Conservation (phyloP, 768 basidiomycete genomes). For the Tulasnella sp. region DNA sequence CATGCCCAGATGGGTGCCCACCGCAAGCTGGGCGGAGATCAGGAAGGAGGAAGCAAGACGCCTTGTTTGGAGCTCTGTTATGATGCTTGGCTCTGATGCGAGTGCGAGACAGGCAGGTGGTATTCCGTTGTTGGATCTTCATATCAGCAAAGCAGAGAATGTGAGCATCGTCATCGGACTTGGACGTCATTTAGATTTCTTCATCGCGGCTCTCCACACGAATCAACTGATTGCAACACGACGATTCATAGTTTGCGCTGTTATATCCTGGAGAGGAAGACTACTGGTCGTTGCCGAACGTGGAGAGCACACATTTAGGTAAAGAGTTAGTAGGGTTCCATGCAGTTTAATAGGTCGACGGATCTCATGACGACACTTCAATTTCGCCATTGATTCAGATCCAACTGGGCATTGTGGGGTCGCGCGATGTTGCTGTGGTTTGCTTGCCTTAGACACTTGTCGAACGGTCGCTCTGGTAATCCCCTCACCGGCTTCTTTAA, state of each 20-base stretch:
- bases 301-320: background rate
- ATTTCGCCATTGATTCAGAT: background rate
- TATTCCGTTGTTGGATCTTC: constrained; percentile 6
- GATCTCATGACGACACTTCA: background rate
- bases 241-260: constrained; percentile 4
- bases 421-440: constrained; percentile 12
- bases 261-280: constrained; percentile 14
- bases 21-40: background rate
- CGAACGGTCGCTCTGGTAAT: too few species aligned
- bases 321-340: constrained; percentile 9
- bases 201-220: too few species aligned
- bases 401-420: constrained; percentile 10
- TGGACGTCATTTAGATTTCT: background rate
- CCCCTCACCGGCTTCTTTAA: too few species aligned
- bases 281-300: background rate
- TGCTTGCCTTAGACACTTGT: background rate
- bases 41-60: constrained; percentile 14
- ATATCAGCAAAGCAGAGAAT: constrained; percentile 15
- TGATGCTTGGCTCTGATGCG: constrained; percentile 9
- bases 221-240: background rate
- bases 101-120: constrained; percentile 5
- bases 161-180: background rate
- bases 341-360: background rate
- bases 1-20: constrained; percentile 15
- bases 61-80: constrained; percentile 18